phyloP scores from a whole-genome alignment of 2,329 filamentous ascomycete genomes.

The Aspergillus eucalypticola region DNA sequence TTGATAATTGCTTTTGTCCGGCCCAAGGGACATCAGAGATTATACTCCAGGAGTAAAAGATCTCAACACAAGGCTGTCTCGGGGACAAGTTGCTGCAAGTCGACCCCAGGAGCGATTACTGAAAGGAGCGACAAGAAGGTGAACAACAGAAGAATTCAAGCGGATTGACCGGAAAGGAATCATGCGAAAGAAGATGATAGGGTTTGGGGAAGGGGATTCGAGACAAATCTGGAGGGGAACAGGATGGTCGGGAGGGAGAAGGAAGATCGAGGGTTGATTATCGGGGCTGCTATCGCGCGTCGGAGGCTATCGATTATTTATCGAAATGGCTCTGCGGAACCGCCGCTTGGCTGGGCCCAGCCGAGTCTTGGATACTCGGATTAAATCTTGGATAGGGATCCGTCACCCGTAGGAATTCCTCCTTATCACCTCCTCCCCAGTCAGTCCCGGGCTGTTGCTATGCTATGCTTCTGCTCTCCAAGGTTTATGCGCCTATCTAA shows the following conservation, averaged over 20 bases:
- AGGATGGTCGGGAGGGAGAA: constrained; percentile 1
- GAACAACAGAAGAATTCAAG: not conserved
- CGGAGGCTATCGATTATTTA: constrained; percentile 24
- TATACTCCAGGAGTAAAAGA: constrained; percentile 20
- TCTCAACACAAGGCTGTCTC: constrained; percentile 12
- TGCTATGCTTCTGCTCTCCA: not conserved
- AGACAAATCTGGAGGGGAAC: constrained; percentile 1
- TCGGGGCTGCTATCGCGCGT: constrained; percentile 19
- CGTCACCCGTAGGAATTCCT: not conserved
- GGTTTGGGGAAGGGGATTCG: not conserved
- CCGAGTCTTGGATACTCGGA: not conserved
- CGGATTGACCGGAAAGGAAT: not conserved
- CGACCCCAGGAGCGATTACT: not conserved
- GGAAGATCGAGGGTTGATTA: constrained; percentile 14
- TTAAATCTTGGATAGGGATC: not conserved
- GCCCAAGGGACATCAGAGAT: not conserved
- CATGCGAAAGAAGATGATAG: not conserved
- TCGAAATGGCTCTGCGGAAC: constrained; percentile 13
- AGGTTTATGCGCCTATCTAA: constrained; percentile 9
- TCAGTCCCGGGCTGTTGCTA: not conserved
- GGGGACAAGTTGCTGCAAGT: constrained; percentile 4
- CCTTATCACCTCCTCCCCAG: not conserved
- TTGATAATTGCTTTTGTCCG: not conserved
- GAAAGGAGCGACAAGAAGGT: not conserved
- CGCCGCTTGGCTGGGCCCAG: constrained; percentile 14